Base-by-base conservation (phyloP, 768 basidiomycete species). In the Lentinula raphanica region DNA sequence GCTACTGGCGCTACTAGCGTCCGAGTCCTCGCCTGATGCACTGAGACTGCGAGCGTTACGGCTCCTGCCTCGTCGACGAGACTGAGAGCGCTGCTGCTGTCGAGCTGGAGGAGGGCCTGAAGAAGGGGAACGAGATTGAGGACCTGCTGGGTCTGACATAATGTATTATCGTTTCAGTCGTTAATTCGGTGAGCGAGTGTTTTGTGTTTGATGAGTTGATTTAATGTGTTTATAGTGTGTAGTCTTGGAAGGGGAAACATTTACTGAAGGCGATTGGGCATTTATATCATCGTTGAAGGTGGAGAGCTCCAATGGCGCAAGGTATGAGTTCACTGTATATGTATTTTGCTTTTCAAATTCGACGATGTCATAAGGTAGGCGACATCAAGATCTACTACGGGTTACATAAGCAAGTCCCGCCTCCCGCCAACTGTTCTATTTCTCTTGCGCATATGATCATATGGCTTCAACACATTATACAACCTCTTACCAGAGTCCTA, bases 91-190 rank as follows among this genome's bases (percentile, higher is more conserved):
- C 36, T 29, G 49, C 15, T 50, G 49, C 32, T 50, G 51, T 12
- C 17, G 51, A 15, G 51, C 51, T 19, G 51, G 51, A 13, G 51
- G 35, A 5, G 51, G 51, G 3, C 51, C 36, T 11, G 51, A 39
- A 39, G 51, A 53, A 36, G 51, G 51, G 21, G 49, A 50, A 35
- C 49, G 49, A 53, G 51, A 53, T 25, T 39, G 51, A 39, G 51
- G 36, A 32, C 31, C 31, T 50, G 31, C 31, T 23, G 32, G 32
- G 36, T 53, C 51, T 53, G 51, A 32, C 51, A 53, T 53, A 23
- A 39, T 50, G 32, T 50, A 6, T 8, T 53, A 21, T 50, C 49
- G 49, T 50, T 50, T 36, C 19, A 50, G 19, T 36, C 19, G 32
- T 50, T 12, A 36, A n/a, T 28, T 28, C 29, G 1, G 7, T 44